Conservation (phyloP, 108 stramenopile genomes). For the Cyclotella kingstonii region DNA sequence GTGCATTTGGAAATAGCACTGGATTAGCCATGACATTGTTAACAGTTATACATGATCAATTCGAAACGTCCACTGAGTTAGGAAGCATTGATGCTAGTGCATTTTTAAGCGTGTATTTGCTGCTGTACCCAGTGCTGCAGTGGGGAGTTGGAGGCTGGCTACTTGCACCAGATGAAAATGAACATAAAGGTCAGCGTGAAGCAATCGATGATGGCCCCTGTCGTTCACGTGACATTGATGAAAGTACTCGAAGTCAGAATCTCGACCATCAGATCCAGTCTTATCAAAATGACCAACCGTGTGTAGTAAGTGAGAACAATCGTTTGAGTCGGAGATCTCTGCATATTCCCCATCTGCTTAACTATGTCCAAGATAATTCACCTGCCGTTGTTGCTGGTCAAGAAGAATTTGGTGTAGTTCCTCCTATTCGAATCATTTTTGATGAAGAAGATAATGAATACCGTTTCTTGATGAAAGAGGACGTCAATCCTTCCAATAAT, state of each 20-base stretch:
- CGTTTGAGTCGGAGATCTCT: too few relatives aligned
- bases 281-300: too few relatives aligned
- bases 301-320: too few relatives aligned
- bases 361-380: conserved; percentile 12
- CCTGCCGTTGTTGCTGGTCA: conserved; percentile 23
- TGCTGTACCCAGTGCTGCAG: conserved; percentile 81
- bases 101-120: conserved; percentile 74
- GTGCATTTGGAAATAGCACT: conserved; percentile 80
- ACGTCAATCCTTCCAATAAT: conserved; percentile 7
- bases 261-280: too few relatives aligned
- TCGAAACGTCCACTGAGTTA: conserved; percentile 55
- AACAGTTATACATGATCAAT: conserved; percentile 78
- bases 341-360: conserved; percentile 27
- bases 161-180: conserved; percentile 51
- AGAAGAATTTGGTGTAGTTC: conserved; percentile 34
- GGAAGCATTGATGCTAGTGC: conserved; percentile 79
- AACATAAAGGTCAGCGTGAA: conserved; percentile 4
- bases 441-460: conserved; percentile 11
- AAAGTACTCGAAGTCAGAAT: too few relatives aligned
- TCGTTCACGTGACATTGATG: too few relatives aligned
- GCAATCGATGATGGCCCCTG: too few relatives aligned
- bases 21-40: conserved; percentile 83
- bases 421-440: conserved; percentile 9
- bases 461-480: conserved; percentile 10
- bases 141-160: conserved; percentile 86